phyloP scores from a whole-genome alignment of 2,329 filamentous ascomycete species.

The Xylariaceae sp. region DNA sequence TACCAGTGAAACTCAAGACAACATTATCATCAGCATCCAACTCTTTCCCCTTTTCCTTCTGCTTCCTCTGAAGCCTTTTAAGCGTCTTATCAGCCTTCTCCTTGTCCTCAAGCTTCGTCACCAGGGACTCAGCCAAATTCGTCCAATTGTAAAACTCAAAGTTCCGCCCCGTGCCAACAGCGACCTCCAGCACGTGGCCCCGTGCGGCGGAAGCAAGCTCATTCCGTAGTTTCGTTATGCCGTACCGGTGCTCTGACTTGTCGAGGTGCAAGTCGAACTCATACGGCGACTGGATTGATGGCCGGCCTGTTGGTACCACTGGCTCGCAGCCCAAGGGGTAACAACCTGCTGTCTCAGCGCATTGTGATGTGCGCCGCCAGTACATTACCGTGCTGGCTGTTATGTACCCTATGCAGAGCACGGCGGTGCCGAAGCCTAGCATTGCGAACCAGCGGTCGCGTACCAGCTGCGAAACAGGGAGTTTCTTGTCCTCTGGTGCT shows the following conservation, averaged over 20 bases:
- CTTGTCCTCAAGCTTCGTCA: slow-evolving; percentile 18
- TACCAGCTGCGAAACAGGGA: slow-evolving; percentile 26
- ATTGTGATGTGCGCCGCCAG: slow-evolving; percentile 22
- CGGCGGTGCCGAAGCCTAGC: slow-evolving; percentile 43
- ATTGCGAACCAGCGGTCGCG: slow-evolving; percentile 39
- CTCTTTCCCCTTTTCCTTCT: slow-evolving; percentile 10
- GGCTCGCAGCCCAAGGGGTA: slow-evolving; percentile 34
- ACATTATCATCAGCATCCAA: slow-evolving; percentile 17
- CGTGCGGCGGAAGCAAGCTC: slow-evolving; percentile 44
- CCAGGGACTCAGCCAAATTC: slow-evolving; percentile 18
- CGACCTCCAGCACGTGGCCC: slow-evolving; percentile 60
- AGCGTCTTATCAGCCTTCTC: slow-evolving; percentile 9
- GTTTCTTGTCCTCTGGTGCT: slow-evolving; percentile 6
- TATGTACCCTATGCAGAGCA: slow-evolving; percentile 46
- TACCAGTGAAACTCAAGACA: slow-evolving; percentile 55
- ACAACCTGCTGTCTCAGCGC: slow-evolving; percentile 22
- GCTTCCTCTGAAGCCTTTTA: neutral
- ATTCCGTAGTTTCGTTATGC: slow-evolving; percentile 49
- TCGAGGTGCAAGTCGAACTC: slow-evolving; percentile 58
- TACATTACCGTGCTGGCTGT: slow-evolving; percentile 30
- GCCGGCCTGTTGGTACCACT: slow-evolving; percentile 44
- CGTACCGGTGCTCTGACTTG: slow-evolving; percentile 53
- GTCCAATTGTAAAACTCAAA: slow-evolving; percentile 57
- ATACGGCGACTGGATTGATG: slow-evolving; percentile 45
- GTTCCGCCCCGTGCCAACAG: slow-evolving; percentile 61